Evolutionary conservation across 805 yeast species (phyloP).

Genomic region (Saccharomycopsis oosterbeekiorum): DNA sequence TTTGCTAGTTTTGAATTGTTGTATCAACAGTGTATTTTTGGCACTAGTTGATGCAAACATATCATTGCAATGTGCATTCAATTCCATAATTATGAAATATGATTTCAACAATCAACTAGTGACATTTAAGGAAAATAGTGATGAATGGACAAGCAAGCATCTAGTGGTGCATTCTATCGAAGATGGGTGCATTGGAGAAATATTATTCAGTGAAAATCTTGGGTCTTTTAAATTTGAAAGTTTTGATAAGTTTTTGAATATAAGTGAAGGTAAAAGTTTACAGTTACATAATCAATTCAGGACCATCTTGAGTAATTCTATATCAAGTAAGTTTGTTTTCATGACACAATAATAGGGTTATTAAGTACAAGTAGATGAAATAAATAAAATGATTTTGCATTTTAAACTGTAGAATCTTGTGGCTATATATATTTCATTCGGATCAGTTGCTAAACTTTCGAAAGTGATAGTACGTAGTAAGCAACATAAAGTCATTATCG

Average conservation of each 20-base stretch:
- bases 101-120: background rate
- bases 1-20: conserved; percentile 50
- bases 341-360: background rate
- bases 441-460: no score
- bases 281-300: background rate
- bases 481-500: no score
- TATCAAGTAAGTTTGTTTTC: background rate
- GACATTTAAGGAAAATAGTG: background rate
- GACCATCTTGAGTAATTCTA: background rate
- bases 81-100: conserved; percentile 7
- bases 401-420: background rate
- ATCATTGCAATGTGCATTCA: conserved; percentile 32
- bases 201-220: conserved; percentile 12
- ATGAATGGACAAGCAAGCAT: conserved; percentile 9
- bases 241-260: background rate
- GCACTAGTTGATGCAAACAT: conserved; percentile 79
- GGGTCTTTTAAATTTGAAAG: conserved; percentile 4
- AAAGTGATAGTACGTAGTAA: no score
- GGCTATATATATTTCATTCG: background rate
- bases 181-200: conserved; percentile 4
- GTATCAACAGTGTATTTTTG: conserved; percentile 61
- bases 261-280: background rate
- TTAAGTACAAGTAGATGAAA: background rate
- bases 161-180: conserved; percentile 16
- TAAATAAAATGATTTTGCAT: background rate